Conservation (phyloP, 306 rosid genomes). For the Canavalia ensiformis region DNA sequence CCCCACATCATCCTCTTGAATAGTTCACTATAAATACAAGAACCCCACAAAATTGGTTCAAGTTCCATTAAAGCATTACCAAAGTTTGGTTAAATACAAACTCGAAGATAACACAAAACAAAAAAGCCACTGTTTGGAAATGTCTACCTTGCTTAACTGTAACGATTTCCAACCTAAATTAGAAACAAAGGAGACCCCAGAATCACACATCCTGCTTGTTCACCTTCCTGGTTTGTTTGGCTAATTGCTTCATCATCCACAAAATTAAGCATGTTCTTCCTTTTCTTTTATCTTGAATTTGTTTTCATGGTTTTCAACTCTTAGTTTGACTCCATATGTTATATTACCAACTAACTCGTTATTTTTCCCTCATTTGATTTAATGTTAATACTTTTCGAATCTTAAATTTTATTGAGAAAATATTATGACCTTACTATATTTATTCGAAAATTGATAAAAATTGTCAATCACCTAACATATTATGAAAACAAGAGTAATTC, state of each 20-base stretch:
- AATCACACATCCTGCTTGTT: conserved; percentile 1
- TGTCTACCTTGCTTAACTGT: neutral
- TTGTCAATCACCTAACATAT: no score
- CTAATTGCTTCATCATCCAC: neutral
- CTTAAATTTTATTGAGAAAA: neutral
- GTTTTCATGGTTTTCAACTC: neutral
- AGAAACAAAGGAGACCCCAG: conserved; percentile 6
- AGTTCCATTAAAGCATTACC: neutral
- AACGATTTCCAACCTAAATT: neutral
- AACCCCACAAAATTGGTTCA: neutral
- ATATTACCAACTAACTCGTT: neutral
- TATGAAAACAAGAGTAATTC: no score
- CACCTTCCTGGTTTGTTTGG: conserved; percentile 15
- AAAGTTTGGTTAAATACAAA: neutral
- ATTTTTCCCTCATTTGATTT: neutral
- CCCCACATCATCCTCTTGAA: neutral
- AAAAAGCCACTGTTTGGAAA: neutral
- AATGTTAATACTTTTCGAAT: neutral
- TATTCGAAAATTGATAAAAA: no score
- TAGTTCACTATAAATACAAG: neutral
- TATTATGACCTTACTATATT: neutral
- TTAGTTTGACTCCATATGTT: neutral
- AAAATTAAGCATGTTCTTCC: neutral
- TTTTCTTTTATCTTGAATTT: neutral
- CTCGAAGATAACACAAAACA: neutral